Conservation (phyloP, 2,329 filamentous ascomycete genomes). For the Aspergillus aculeatinus region DNA sequence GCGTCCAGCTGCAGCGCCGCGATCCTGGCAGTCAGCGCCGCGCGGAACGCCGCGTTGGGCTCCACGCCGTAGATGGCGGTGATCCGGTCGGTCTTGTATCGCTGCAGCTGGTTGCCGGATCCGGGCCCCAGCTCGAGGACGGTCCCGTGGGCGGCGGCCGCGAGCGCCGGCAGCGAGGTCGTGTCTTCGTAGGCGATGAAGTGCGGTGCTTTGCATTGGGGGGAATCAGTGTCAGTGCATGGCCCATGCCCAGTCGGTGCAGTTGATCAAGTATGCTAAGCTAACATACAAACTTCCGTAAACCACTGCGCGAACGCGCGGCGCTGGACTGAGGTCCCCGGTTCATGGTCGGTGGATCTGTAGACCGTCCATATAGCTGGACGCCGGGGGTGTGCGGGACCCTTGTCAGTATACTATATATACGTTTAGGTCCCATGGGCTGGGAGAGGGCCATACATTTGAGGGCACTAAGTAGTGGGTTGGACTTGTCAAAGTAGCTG, state of each 20-base stretch:
- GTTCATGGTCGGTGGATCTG: not conserved
- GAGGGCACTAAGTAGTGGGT: not conserved
- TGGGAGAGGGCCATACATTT: not conserved
- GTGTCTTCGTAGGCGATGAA: conserved; percentile 38
- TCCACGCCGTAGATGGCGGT: conserved; percentile 44
- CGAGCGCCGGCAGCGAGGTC: conserved; percentile 33
- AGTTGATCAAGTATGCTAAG: too few species aligned
- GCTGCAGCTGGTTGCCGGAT: conserved; percentile 45
- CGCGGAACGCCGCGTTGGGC: conserved; percentile 38
- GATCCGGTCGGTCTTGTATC: conserved; percentile 36
- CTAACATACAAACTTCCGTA: too few species aligned
- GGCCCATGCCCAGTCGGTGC: too few species aligned
- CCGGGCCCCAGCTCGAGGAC: conserved; percentile 50
- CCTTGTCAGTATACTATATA: too few species aligned
- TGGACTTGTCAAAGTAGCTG: not conserved
- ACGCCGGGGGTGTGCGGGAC: too few species aligned
- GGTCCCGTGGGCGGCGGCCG: conserved; percentile 32
- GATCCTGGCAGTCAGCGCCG: conserved; percentile 32
- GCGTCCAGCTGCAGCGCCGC: conserved; percentile 30
- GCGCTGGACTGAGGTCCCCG: not conserved
- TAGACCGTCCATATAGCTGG: not conserved
- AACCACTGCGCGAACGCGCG: not conserved
- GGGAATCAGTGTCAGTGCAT: too few species aligned
- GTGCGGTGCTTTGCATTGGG: not conserved
- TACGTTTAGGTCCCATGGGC: not conserved